Evolutionary conservation across 192 early-diverging fungal genomes (phyloP).

Genomic region (Coemansia sp.): DNA sequence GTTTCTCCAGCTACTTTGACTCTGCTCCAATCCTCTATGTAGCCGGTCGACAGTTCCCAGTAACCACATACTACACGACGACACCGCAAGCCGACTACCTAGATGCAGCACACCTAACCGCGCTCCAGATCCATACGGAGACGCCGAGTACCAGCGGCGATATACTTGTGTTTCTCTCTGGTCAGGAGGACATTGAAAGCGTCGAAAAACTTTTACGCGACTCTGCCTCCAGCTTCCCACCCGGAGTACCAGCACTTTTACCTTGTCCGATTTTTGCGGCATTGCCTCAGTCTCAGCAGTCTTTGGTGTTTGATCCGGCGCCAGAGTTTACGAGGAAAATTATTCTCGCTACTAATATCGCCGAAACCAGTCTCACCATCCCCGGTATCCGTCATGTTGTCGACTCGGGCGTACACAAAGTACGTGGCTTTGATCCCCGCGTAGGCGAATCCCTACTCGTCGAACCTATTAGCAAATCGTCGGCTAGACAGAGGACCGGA

Average conservation of each 20-base stretch:
- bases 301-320: slow-evolving; percentile 85
- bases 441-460: slow-evolving; percentile 91
- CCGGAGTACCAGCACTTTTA: slow-evolving; percentile 60
- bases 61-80: slow-evolving; percentile 76
- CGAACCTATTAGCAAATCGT: slow-evolving; percentile 88
- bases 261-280: slow-evolving; percentile 93
- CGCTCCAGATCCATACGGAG: slow-evolving; percentile 89
- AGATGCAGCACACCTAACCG: slow-evolving; percentile 82
- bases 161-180: slow-evolving; percentile 92
- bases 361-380: slow-evolving; percentile 97
- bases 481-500: slow-evolving; percentile 88
- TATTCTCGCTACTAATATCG: slow-evolving; percentile 96
- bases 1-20: slow-evolving; percentile 90
- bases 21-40: slow-evolving; percentile 83
- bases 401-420: slow-evolving; percentile 92
- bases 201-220: slow-evolving; percentile 77
- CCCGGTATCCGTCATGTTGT: slow-evolving; percentile 93
- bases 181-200: slow-evolving; percentile 90
- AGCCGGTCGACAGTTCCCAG: slow-evolving; percentile 89
- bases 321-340: slow-evolving; percentile 88
- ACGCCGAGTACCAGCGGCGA: slow-evolving; percentile 76
- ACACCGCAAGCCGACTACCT: slow-evolving; percentile 90
- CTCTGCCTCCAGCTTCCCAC: slow-evolving; percentile 32
- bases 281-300: slow-evolving; percentile 85
- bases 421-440: slow-evolving; percentile 84